These are phyloP conservation scores for Beauveria caledonica DNA, from an alignment of 2,329 filamentous ascomycete species.

Conservation along the genomic window DNA sequence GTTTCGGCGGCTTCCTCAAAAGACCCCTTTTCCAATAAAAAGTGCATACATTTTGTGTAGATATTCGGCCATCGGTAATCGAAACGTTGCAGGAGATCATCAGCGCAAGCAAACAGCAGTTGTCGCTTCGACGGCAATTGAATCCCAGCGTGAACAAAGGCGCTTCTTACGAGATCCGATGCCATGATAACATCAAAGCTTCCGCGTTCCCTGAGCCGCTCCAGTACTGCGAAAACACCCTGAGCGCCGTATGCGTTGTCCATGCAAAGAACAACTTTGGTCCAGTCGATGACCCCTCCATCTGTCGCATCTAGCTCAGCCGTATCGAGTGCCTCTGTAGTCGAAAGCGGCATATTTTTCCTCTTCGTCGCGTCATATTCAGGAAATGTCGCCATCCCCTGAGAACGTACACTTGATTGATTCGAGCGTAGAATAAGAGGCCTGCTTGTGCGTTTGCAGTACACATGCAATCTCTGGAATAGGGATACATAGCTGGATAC, in stretches of 20 bases:
- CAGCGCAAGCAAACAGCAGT: constrained; percentile 20
- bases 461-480: neutral
- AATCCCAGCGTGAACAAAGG: constrained; percentile 18
- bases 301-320: neutral
- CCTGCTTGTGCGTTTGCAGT: neutral
- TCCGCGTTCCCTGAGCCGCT: neutral
- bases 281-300: neutral
- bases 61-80: constrained; percentile 40
- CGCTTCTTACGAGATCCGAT: neutral
- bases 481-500: too few species aligned
- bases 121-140: constrained; percentile 18
- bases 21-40: constrained; percentile 29
- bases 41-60: constrained; percentile 38
- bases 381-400: neutral
- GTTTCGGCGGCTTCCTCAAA: constrained; percentile 30
- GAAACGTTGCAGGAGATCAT: constrained; percentile 28
- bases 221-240: neutral
- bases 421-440: neutral
- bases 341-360: neutral
- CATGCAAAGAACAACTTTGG: neutral
- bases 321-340: neutral
- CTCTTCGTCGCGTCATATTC: neutral
- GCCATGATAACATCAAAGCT: neutral
- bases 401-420: too few species aligned
- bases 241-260: neutral